These are phyloP conservation scores for Zarea fungicola DNA, from an alignment of 2,329 filamentous ascomycete genomes.

Conservation along the genomic window DNA sequence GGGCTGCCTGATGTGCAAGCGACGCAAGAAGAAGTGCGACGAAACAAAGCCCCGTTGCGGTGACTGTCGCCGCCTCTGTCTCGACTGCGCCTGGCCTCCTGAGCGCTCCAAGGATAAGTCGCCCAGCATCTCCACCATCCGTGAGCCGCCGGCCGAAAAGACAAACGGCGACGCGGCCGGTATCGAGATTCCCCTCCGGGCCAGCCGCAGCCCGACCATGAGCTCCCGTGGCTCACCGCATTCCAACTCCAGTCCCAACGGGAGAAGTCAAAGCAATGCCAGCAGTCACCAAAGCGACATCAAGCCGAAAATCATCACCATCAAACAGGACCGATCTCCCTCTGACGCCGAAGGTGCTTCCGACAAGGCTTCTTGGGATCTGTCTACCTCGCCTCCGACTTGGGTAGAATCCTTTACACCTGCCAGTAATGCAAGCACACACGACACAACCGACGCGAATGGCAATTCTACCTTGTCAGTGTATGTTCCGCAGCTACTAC, in stretches of 20 bases:
- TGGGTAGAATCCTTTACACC: constrained; percentile 24
- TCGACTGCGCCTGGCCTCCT: constrained; percentile 28
- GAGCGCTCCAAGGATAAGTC: constrained; percentile 17
- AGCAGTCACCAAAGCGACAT: constrained; percentile 12
- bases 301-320: neutral
- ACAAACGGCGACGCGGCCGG: constrained; percentile 3
- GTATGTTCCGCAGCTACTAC: constrained; percentile 26
- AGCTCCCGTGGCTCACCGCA: constrained; percentile 6
- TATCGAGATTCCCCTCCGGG: constrained; percentile 19
- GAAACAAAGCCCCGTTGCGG: constrained; percentile 38
- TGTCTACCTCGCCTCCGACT: constrained; percentile 16
- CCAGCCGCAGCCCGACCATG: constrained; percentile 17
- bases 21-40: constrained; percentile 44
- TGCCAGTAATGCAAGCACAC: constrained; percentile 21
- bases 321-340: constrained; percentile 4
- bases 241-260: constrained; percentile 15
- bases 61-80: constrained; percentile 31
- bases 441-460: constrained; percentile 18
- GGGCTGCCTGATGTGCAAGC: constrained; percentile 40
- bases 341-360: constrained; percentile 15
- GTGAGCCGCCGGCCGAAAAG: neutral
- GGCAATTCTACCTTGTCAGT: constrained; percentile 21
- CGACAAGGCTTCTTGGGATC: constrained; percentile 21
- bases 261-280: constrained; percentile 16
- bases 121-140: neutral